Evolutionary conservation across 73 alveolate genomes (phyloP).

Genomic region (Durusdinium trenchii): DNA sequence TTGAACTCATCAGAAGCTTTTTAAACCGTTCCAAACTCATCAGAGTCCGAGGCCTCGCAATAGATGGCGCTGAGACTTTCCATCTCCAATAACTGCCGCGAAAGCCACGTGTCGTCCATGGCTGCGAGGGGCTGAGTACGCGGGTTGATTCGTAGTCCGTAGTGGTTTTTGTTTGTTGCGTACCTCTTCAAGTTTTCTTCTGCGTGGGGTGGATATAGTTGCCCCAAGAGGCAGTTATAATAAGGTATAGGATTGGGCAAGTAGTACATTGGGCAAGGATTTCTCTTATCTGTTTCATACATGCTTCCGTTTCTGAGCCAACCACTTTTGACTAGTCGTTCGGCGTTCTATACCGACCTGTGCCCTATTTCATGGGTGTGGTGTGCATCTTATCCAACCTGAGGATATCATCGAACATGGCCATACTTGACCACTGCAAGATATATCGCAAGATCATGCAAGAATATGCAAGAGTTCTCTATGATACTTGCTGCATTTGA

Average conservation of each 20-base stretch:
- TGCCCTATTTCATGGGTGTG: no score
- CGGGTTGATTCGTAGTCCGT: not conserved
- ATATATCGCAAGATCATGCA: no score
- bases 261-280: no score
- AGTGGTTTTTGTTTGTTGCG: not conserved
- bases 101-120: not conserved
- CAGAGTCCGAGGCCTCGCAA: not conserved
- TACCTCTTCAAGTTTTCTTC: not conserved
- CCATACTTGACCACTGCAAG: no score
- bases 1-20: not conserved
- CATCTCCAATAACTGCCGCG: constrained; percentile 33
- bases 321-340: no score
- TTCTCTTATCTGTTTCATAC: no score
- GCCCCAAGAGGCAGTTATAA: not conserved
- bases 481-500: no score
- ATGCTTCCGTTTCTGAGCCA: no score
- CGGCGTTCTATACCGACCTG: no score
- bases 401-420: no score
- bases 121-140: not conserved
- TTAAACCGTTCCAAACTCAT: not conserved
- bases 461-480: no score
- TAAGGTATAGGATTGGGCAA: not conserved
- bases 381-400: no score
- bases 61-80: constrained; percentile 39
- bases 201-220: not conserved